These are phyloP conservation scores for Boletus huronensis DNA, from an alignment of 768 basidiomycete species.

Conservation along the genomic window DNA sequence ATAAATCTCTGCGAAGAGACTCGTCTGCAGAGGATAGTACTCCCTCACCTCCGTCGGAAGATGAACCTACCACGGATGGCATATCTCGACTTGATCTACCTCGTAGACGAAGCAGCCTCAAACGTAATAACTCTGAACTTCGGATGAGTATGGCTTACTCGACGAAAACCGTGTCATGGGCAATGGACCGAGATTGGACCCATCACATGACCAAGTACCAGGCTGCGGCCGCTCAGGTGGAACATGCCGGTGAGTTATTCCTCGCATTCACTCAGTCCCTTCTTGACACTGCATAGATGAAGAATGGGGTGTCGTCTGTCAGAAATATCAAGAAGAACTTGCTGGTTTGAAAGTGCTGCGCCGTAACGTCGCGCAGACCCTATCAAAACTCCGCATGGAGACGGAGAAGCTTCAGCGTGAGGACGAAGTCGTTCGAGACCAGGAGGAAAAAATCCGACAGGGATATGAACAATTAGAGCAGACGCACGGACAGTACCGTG, in stretches of 20 bases:
- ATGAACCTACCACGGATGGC: conserved; percentile 32
- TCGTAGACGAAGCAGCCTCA: conserved; percentile 62
- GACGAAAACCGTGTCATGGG: conserved; percentile 71
- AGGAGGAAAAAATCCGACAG: conserved; percentile 38
- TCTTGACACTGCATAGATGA: conserved; percentile 37
- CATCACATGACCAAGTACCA: conserved; percentile 52
- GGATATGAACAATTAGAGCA: conserved; percentile 40
- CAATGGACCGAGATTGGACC: conserved; percentile 61
- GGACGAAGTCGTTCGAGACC: conserved; percentile 38
- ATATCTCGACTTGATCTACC: conserved; percentile 33
- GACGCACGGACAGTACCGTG: conserved; percentile 40
- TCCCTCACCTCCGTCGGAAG: conserved; percentile 31
- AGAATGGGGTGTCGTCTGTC: conserved; percentile 57
- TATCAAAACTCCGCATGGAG: conserved; percentile 38
- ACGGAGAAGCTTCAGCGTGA: conserved; percentile 40
- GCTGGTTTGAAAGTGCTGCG: conserved; percentile 55
- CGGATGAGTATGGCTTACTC: conserved; percentile 47
- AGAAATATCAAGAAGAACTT: conserved; percentile 60
- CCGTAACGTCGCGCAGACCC: conserved; percentile 44
- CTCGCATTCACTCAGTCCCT: neutral
- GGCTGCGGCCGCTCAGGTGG: conserved; percentile 38
- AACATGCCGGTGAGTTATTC: conserved; percentile 35
- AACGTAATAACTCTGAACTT: conserved; percentile 47
- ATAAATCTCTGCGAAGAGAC: conserved; percentile 14
- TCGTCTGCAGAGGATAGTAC: conserved; percentile 19